Evolutionary conservation across 1,139 yeast genomes (phyloP).

Genomic region (Taiozyma sp.): DNA sequence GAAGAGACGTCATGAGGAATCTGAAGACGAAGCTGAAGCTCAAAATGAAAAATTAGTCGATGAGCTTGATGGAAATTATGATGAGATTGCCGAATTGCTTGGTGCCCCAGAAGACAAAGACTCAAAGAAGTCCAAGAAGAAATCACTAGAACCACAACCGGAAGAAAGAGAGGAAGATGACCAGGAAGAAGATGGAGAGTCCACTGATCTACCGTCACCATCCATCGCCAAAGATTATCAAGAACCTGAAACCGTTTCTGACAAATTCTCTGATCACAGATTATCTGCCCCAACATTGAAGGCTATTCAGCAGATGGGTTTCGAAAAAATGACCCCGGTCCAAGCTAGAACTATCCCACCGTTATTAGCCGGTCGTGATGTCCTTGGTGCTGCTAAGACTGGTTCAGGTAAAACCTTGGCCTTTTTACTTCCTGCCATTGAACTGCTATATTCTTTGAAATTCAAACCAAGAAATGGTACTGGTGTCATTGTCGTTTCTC

Average conservation of each 20-base stretch:
- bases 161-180: constrained; percentile 16
- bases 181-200: constrained; percentile 14
- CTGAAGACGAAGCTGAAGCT: constrained; percentile 24
- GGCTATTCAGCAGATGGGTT: constrained; percentile 85
- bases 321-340: constrained; percentile 84
- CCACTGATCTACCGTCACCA: constrained; percentile 4
- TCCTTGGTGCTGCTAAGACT: constrained; percentile 95
- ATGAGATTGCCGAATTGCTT: constrained; percentile 50
- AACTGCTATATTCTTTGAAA: constrained; percentile 79
- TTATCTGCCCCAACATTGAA: constrained; percentile 76
- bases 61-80: constrained; percentile 37
- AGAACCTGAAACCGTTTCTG: constrained; percentile 12
- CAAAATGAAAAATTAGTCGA: constrained; percentile 41
- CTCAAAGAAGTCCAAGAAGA: constrained; percentile 23
- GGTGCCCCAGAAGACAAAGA: constrained; percentile 25
- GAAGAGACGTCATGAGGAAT: constrained; percentile 21
- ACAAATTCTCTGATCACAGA: constrained; percentile 50
- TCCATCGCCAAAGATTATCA: constrained; percentile 1
- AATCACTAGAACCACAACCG: constrained; percentile 1
- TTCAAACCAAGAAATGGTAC: constrained; percentile 93
- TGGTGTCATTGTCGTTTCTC: constrained; percentile 82
- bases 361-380: constrained; percentile 90
- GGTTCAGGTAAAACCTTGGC: constrained; percentile 98
- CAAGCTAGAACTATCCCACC: constrained; percentile 96
- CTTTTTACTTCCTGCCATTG: constrained; percentile 91